Conservation (phyloP, 2,329 filamentous ascomycete genomes). For the Calycina marina region DNA sequence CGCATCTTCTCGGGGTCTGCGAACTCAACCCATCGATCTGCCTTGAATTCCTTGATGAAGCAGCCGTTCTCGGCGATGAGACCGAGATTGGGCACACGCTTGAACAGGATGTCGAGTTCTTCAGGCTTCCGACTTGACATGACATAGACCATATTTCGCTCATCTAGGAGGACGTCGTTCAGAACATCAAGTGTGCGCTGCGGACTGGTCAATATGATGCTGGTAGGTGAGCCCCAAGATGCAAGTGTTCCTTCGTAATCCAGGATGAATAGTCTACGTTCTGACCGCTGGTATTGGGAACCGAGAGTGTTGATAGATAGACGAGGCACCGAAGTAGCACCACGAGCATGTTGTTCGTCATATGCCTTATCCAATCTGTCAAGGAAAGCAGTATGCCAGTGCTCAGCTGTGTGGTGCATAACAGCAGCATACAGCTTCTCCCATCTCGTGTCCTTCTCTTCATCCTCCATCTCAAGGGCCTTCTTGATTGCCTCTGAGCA, state of each 20-base stretch:
- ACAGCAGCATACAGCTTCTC: slow-evolving; percentile 58
- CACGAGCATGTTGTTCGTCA: slow-evolving; percentile 70
- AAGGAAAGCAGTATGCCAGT: slow-evolving; percentile 72
- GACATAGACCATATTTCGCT: slow-evolving; percentile 76
- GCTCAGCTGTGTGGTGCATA: slow-evolving; percentile 65
- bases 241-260: slow-evolving; percentile 92
- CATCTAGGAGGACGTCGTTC: slow-evolving; percentile 66
- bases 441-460: slow-evolving; percentile 66
- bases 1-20: slow-evolving; percentile 55
- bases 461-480: slow-evolving; percentile 64
- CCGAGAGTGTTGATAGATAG: slow-evolving; percentile 54
- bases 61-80: slow-evolving; percentile 92
- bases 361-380: slow-evolving; percentile 59
- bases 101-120: slow-evolving; percentile 77
- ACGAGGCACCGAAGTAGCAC: slow-evolving; percentile 75
- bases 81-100: slow-evolving; percentile 67
- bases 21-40: slow-evolving; percentile 62
- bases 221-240: slow-evolving; percentile 69
- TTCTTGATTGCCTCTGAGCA: slow-evolving; percentile 75
- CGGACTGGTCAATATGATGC: slow-evolving; percentile 75
- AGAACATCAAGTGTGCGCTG: slow-evolving; percentile 73
- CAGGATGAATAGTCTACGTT: slow-evolving; percentile 68
- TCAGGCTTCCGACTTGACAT: slow-evolving; percentile 84
- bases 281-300: slow-evolving; percentile 49
- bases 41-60: slow-evolving; percentile 62